Conservation (phyloP, 306 rosid genomes). For the Prunus padus region DNA sequence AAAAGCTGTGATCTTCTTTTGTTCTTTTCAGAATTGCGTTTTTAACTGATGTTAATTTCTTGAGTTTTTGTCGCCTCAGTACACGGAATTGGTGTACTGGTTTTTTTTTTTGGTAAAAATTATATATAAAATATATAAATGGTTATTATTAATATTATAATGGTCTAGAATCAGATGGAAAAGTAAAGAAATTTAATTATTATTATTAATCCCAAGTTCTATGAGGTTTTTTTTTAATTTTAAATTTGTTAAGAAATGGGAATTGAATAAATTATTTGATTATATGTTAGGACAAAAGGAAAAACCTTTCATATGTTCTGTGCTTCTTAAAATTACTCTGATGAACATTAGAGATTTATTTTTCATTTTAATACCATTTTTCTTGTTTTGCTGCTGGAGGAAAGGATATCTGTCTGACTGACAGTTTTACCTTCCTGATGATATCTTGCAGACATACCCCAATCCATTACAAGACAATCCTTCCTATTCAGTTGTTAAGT, state of each 20-base stretch:
- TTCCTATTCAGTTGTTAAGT: constrained; percentile 50
- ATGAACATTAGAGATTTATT: too few relatives aligned
- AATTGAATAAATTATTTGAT: neutral
- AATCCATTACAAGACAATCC: constrained; percentile 53
- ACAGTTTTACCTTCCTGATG: neutral
- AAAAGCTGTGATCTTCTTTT: neutral
- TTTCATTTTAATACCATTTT: neutral
- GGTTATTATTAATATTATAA: neutral
- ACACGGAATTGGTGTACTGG: neutral
- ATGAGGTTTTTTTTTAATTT: neutral
- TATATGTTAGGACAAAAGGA: too few relatives aligned
- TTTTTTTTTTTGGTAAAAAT: neutral
- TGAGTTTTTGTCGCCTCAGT: neutral
- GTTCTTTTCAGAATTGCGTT: neutral
- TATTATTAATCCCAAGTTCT: neutral
- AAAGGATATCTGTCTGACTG: neutral
- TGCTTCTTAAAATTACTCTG: too few relatives aligned
- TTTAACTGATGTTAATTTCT: neutral
- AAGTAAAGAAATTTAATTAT: neutral
- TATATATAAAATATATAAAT: neutral
- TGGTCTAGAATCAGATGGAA: neutral
- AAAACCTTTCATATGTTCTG: too few relatives aligned
- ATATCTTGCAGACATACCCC: constrained; percentile 36
- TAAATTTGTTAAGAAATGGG: neutral
- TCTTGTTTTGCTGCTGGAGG: neutral